phyloP scores from a whole-genome alignment of 1,139 yeast genomes.

The Saccharomyces hybrid region DNA sequence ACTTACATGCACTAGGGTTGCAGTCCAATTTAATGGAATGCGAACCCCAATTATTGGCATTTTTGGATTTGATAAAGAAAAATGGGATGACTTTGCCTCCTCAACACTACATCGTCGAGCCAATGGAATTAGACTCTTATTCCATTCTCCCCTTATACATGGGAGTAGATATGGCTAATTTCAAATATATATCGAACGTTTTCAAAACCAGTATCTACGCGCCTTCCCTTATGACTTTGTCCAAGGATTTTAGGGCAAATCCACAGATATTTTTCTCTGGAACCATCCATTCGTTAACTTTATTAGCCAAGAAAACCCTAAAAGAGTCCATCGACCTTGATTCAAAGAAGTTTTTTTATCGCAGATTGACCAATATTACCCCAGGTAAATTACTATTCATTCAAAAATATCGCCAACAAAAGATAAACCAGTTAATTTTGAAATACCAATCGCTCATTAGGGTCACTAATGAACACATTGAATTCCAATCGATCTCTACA shows the following conservation, averaged over 20 bases:
- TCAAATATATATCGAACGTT: slow-evolving; percentile 10
- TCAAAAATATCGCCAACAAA: slow-evolving; percentile 13
- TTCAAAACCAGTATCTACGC: slow-evolving; percentile 13
- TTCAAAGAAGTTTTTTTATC: slow-evolving; percentile 13
- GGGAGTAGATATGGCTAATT: slow-evolving; percentile 16
- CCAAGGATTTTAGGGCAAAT: neutral
- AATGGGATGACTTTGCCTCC: neutral
- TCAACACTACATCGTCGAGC: slow-evolving; percentile 3
- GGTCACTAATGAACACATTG: slow-evolving; percentile 14
- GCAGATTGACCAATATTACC: slow-evolving; percentile 16
- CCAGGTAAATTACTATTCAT: slow-evolving; percentile 21
- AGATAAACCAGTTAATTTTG: slow-evolving; percentile 21
- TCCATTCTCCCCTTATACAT: slow-evolving; percentile 9
- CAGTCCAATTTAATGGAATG: neutral
- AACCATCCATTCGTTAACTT: slow-evolving; percentile 12
- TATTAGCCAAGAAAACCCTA: slow-evolving; percentile 16
- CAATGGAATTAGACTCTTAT: slow-evolving; percentile 5
- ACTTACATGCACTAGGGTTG: neutral
- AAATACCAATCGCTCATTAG: slow-evolving; percentile 25
- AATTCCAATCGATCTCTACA: slow-evolving; percentile 22
- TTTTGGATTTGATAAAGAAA: neutral
- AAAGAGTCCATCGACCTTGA: slow-evolving; percentile 7
- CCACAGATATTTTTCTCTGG: slow-evolving; percentile 18
- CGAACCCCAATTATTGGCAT: neutral
- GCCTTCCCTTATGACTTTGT: slow-evolving; percentile 10